Evolutionary conservation across 1,284 basidiomycete genomes (phyloP), one percentile per base, ranked within the genome.

Genomic region (Stygiomarasmius scandens): DNA sequence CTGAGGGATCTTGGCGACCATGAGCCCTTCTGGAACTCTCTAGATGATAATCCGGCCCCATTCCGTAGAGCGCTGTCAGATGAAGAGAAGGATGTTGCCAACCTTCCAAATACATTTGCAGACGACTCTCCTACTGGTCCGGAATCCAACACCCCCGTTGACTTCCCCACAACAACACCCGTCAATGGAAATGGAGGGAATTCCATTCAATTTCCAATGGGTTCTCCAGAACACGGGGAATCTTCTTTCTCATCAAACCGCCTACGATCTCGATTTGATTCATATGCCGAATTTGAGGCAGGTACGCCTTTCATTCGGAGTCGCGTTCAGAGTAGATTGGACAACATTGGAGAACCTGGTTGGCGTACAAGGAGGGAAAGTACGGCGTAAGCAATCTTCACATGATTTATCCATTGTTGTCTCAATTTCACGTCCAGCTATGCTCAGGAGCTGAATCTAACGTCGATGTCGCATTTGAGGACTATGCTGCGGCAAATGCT

Each of bases 401-500:
- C 16, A 19, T 10, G 25, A 23, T 5, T 20, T 38, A 34, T 48
- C 54, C 22, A 34, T 2, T 57, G 19, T 8, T 41, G 43, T 50
- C 34, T 45, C 25, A 12, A 49, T 51, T 12, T 48, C 25, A 22
- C 24, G 54, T 36, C 49, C 61, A 92, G 89, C 43, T 92, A 90
- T 65, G 89, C 87, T 4, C 84, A 92, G 67, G 88, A 94, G 66
- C 81, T 96, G 23, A 93, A 93, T 64, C 77, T 89, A 3, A 86
- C 88, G 12, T 95, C 93, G 12, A 90, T 95, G 84, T 83, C 84
- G 63, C 93, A 96, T 73, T 83, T 96, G 55, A 88, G 92, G 54
- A 81, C 87, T 56, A 95, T 98, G 90, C 78, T 98, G 16, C 83
- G 87, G 9, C 96, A 98, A 74, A 83, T 93, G 90, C 81, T 93